Evolutionary conservation across 2,329 filamentous ascomycete species (phyloP).

Genomic region (Periconia digitata): DNA sequence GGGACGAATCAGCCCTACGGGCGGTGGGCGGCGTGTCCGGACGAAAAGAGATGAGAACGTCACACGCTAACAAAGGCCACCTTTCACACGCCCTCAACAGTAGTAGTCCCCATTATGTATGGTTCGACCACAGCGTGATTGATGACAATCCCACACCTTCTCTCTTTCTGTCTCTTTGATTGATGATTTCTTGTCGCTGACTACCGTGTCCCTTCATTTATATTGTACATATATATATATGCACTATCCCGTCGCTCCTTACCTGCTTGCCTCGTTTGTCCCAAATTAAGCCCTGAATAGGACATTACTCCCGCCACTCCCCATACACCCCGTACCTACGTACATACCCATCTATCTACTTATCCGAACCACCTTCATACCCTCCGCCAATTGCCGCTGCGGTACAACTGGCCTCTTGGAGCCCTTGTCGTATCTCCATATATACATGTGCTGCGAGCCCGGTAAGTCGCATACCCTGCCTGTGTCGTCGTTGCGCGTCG

Average conservation of each 20-base stretch:
- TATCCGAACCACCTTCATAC: conserved; percentile 14
- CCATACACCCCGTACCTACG: too few species aligned
- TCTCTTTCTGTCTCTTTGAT: neutral
- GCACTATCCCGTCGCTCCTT: too few species aligned
- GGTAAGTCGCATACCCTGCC: conserved; percentile 21
- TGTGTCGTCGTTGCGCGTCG: conserved; percentile 9
- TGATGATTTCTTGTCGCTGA: conserved; percentile 12
- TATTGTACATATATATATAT: too few species aligned
- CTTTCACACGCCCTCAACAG: conserved; percentile 27
- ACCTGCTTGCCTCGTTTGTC: conserved; percentile 15
- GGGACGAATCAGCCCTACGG: too few species aligned
- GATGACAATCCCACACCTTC: conserved; percentile 16
- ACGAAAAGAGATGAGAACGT: neutral
- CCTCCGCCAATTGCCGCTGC: conserved; percentile 23
- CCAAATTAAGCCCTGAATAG: conserved; percentile 21
- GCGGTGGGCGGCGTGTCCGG: too few species aligned
- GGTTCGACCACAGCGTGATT: conserved; percentile 38
- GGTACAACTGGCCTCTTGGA: conserved; percentile 43
- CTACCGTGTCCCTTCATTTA: conserved; percentile 27
- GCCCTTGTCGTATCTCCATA: conserved; percentile 28
- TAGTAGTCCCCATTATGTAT: too few species aligned
- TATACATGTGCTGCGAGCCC: conserved; percentile 18
- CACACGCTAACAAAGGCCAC: conserved; percentile 25
- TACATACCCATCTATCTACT: too few species aligned
- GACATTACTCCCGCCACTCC: conserved; percentile 21